phyloP scores from a whole-genome alignment of 805 yeast species.

The Wickerhamomyces xylosicus region DNA sequence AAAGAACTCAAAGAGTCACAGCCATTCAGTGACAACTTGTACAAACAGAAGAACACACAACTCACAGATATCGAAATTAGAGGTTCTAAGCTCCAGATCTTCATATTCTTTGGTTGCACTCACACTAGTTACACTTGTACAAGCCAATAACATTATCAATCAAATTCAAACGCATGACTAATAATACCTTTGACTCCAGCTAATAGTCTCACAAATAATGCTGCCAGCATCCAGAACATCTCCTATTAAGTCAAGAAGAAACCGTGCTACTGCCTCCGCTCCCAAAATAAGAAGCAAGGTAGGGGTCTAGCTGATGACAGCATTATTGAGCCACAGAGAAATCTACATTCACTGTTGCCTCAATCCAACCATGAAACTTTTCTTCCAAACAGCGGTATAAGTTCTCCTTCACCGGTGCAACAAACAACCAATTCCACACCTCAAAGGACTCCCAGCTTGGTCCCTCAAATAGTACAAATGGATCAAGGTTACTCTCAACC shows the following conservation, averaged over 20 bases:
- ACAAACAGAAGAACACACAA: too few species aligned
- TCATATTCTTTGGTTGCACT: too few species aligned
- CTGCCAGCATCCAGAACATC: conserved; percentile 1
- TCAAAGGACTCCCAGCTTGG: neutral
- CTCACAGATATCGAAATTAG: too few species aligned
- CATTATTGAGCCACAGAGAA: conserved; percentile 2
- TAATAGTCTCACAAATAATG: neutral
- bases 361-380: conserved; percentile 13
- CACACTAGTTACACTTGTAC: too few species aligned
- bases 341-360: conserved; percentile 15
- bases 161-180: too few species aligned
- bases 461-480: neutral
- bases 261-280: neutral
- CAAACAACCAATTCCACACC: conserved; percentile 2
- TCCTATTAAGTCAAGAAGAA: neutral
- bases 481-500: conserved; percentile 1
- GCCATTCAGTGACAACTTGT: too few species aligned
- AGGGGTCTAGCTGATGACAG: neutral
- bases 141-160: too few species aligned
- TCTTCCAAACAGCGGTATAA: conserved; percentile 1
- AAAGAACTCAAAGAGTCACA: too few species aligned
- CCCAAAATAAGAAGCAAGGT: neutral
- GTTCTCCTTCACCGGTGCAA: conserved; percentile 12
- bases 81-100: too few species aligned
- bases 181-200: too few species aligned